Percentiles rank a stretch among this genome's conserved stretches.
phyloP scores from a whole-genome alignment of 2,329 filamentous ascomycete species.

The Orbilia brochopaga region DNA sequence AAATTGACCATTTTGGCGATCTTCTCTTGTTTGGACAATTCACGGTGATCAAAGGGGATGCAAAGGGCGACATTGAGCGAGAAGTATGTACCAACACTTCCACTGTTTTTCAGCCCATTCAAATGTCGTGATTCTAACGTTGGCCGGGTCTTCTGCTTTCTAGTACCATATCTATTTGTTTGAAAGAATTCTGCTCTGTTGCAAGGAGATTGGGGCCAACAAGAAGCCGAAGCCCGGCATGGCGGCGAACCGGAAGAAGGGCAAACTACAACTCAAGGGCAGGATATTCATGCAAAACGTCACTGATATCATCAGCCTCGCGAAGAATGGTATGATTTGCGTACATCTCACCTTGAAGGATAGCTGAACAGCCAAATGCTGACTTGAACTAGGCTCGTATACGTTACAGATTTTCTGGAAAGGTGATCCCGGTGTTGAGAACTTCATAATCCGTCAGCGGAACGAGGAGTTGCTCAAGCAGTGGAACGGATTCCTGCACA shows the following conservation, averaged over 20 bases:
- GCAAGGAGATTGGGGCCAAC: slow-evolving; percentile 88
- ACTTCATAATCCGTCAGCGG: slow-evolving; percentile 90
- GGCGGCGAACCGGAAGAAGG: slow-evolving; percentile 68
- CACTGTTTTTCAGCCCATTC: background rate
- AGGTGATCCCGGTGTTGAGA: slow-evolving; percentile 91
- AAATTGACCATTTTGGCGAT: slow-evolving; percentile 87
- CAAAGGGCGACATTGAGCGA: slow-evolving; percentile 86
- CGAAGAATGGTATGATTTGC: slow-evolving; percentile 85
- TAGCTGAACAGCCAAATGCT: no score
- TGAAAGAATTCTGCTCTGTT: slow-evolving; percentile 91
- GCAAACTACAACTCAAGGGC: slow-evolving; percentile 91
- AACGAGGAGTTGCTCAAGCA: slow-evolving; percentile 93
- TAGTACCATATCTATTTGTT: slow-evolving; percentile 98
- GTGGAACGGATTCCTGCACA: slow-evolving; percentile 67
- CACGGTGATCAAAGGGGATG: slow-evolving; percentile 80
- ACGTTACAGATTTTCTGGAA: slow-evolving; percentile 99
- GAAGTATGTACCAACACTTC: slow-evolving; percentile 67
- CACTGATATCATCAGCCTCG: slow-evolving; percentile 85
- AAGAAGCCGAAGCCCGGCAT: slow-evolving; percentile 75
- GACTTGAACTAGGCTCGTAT: slow-evolving; percentile 73
- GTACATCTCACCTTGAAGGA: no score
- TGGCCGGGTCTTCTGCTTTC: slow-evolving; percentile 35
- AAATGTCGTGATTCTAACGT: slow-evolving; percentile 44
- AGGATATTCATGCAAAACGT: slow-evolving; percentile 99
- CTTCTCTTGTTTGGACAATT: slow-evolving; percentile 88